These are phyloP conservation scores for Crithidia brevicula DNA, from an alignment of 208 protist genomes.

Conservation along the genomic window DNA sequence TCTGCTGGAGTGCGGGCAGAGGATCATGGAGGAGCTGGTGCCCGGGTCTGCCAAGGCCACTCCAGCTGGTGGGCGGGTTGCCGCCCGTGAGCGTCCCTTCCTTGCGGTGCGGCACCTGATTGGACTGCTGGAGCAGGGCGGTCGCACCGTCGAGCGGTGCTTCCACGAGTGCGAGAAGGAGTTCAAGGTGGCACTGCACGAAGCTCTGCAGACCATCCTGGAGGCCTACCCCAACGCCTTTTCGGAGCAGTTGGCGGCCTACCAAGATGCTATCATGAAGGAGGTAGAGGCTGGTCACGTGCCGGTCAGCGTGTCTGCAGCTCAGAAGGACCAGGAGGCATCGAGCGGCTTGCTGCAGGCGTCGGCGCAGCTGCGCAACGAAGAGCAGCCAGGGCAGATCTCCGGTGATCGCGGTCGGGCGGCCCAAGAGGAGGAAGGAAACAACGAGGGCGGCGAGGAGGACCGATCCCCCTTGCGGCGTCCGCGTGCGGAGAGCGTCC, in stretches of 20 bases:
- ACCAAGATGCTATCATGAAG: constrained; percentile 88
- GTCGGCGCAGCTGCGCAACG: background rate
- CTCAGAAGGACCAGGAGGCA: background rate
- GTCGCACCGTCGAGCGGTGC: constrained; percentile 45
- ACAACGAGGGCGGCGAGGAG: constrained; percentile 8
- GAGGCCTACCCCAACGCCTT: constrained; percentile 82
- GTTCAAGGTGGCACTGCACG: constrained; percentile 82
- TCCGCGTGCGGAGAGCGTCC: constrained; percentile 8
- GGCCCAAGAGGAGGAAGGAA: constrained; percentile 3
- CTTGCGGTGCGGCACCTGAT: constrained; percentile 81
- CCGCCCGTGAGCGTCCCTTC: constrained; percentile 37
- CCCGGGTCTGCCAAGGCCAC: constrained; percentile 22
- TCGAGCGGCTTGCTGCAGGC: too few species aligned
- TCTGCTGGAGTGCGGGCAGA: constrained; percentile 59
- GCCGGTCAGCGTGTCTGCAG: constrained; percentile 13
- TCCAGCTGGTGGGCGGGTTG: constrained; percentile 11
- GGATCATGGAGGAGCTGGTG: constrained; percentile 35
- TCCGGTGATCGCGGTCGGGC: background rate
- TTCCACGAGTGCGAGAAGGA: constrained; percentile 58
- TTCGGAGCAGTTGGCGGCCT: constrained; percentile 93
- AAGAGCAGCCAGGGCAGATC: background rate
- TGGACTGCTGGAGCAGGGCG: constrained; percentile 73
- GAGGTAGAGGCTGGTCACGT: constrained; percentile 44
- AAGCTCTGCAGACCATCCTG: constrained; percentile 91
- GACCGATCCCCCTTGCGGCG: constrained; percentile 11